phyloP scores from a whole-genome alignment of 1,139 yeast species.

The Geotrichum histeridarum region DNA sequence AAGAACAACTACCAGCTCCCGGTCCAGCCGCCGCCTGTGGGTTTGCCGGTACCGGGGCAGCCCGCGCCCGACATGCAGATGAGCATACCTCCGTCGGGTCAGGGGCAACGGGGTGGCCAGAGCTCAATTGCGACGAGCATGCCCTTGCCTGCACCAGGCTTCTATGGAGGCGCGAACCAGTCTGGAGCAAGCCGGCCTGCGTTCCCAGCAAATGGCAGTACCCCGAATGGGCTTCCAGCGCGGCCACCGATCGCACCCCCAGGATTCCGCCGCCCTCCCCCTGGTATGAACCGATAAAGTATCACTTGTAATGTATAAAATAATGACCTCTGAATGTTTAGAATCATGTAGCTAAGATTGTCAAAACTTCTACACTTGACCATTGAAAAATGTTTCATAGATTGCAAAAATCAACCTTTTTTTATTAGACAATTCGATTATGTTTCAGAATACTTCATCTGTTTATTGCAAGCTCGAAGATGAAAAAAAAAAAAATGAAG shows the following conservation, averaged over 20 bases:
- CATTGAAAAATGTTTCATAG: too few relatives aligned
- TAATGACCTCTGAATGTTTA: too few relatives aligned
- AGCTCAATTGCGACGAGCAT: conserved; percentile 7
- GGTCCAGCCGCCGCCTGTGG: conserved; percentile 8
- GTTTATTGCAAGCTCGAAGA: too few relatives aligned
- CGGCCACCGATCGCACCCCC: conserved; percentile 17
- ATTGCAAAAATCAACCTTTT: neutral
- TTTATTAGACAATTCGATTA: neutral
- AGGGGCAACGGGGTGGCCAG: neutral
- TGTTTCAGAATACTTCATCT: neutral
- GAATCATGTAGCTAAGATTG: too few relatives aligned
- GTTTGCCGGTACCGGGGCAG: neutral
- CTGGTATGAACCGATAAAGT: conserved; percentile 1
- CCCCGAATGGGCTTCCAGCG: conserved; percentile 4
- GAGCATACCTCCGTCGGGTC: neutral
- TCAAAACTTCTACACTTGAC: too few relatives aligned
- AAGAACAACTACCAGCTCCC: conserved; percentile 32
- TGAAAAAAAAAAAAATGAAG: neutral
- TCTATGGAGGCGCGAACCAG: neutral
- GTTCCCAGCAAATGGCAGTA: neutral
- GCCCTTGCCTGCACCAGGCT: neutral
- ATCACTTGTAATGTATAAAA: too few relatives aligned
- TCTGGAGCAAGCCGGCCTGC: neutral
- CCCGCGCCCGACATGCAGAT: neutral
- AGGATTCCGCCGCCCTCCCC: conserved; percentile 9